These are phyloP conservation scores for Teratosphaeria epicoccoides DNA, from an alignment of 2,329 filamentous ascomycete genomes.

Conservation along the genomic window DNA sequence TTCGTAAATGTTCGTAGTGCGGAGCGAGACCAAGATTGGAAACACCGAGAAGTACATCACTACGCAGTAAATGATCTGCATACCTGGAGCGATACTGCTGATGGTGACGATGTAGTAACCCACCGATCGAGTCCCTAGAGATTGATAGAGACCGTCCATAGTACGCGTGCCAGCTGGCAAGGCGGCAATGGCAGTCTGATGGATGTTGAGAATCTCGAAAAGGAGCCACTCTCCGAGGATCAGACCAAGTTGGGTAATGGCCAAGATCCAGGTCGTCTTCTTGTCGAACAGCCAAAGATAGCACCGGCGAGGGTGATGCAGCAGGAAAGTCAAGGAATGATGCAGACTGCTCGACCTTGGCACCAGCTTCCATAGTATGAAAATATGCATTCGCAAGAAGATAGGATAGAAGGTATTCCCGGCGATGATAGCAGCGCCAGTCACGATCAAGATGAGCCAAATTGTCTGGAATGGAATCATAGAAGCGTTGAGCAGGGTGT, in stretches of 20 bases:
- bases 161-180: neutral
- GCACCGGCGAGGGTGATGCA: constrained; percentile 39
- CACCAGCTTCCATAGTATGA: constrained; percentile 34
- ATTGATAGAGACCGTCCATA: constrained; percentile 3
- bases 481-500: constrained; percentile 54
- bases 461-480: constrained; percentile 46
- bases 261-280: constrained; percentile 7
- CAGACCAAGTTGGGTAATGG: constrained; percentile 3
- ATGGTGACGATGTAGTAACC: constrained; percentile 22
- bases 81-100: constrained; percentile 42
- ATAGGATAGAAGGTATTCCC: constrained; percentile 49
- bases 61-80: constrained; percentile 51
- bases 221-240: constrained; percentile 17
- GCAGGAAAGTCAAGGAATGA: constrained; percentile 28
- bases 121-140: constrained; percentile 31
- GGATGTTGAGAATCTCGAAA: constrained; percentile 6
- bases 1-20: constrained; percentile 62
- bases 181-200: constrained; percentile 4
- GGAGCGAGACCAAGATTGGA: constrained; percentile 52
- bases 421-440: constrained; percentile 40
- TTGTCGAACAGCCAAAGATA: constrained; percentile 56
- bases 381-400: constrained; percentile 48
- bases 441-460: constrained; percentile 34
- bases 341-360: constrained; percentile 10
- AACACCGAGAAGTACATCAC: constrained; percentile 59